Base-by-base conservation (phyloP, 148 eudicot species). In the Spergularia bocconei region DNA sequence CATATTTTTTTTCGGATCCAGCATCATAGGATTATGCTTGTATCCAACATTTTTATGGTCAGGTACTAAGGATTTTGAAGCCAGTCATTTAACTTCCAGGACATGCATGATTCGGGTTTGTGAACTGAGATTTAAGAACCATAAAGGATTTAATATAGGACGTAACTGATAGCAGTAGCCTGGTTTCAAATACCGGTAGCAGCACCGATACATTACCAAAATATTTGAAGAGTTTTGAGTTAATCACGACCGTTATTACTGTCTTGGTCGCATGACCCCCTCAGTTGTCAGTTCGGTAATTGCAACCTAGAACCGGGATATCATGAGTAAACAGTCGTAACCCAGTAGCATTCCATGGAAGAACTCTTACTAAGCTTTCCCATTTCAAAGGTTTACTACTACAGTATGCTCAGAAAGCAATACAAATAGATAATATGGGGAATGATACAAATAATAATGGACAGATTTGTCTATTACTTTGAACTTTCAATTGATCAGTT, bases 401-500 rank as follows among this genome's bases (percentile, higher is more conserved):
- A 55, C 59, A 17, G 59, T 17, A 55, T 58, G 25, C 29, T 58
- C 7, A n/a, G 9, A 58, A 58, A 58, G 0, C 3, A 62, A 62
- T 62, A 33, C 67, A 44, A 14, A 63, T 0, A 29, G 36, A 29
- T 63, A 33, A 63, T 36, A 7, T 33, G 41, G 17, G 41, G 17
- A 33, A 62, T 60, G 7, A 62, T 62, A 62, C 15, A 33, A 62
- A 38, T 64, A 62, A 38, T 64, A 64, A 14, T 9, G 12, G 38
- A 39, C 13, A 25, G 17, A 33, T 17, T 11, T 63, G 9, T 9
- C 52, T 44, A 14, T 41, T 5, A 47, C 70, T 67, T 48, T 15
- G 23, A 67, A 19, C 36, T 60, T 72, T 47, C 23, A 61, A 56
- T 72, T 67, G 25, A 56, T 48, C 52, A 80, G 73, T 72, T 47